Base-by-base conservation (phyloP, 257 asterid genomes). In the Jasminum sambac region DNA sequence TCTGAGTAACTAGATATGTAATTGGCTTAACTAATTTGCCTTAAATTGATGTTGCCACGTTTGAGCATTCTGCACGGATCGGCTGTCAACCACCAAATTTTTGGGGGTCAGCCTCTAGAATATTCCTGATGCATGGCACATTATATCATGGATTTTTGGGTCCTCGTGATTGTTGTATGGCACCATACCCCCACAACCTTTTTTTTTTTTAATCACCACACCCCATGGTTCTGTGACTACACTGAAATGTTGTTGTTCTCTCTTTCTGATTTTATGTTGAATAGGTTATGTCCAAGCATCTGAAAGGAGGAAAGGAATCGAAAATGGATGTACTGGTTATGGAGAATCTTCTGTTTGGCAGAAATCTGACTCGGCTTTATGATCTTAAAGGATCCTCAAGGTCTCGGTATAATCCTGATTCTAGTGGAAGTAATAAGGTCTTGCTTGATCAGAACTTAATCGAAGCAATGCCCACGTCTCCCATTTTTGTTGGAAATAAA, bases 381-480 rank as follows among this genome's bases (percentile, higher is more conserved):
- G 99, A 94, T 82, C 92, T 94, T 24, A 94, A 94, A 77, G 99
- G 99, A 75, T 94, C 99, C 79, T 80, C 96, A 13, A 86, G 99
- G 76, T 91, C 96, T 21, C 88, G 97, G 61, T 94, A 91, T 74
- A 91, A 91, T 76, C 83, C 96, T 0, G 99, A 94, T 76, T 72
- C 92, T 61, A 86, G 96, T 30, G 97, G 97, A 81, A 91, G 86
- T 50, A 94, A 94, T 69, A 90, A 91, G 79, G 97, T 94, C 64
- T 76, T 94, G 75, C 76, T 94, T 83, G 99, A 94, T 72, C 96
- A 94, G 84, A 94, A 91, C 82, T 84, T 91, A 84, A 89, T 94
- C 42, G 99, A 94, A 79, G 85, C 97, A 65, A 91, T 94, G 99
- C 97, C 99, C 71, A 94, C 97, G 41, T 88, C 90, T 80, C 99